Evolutionary conservation across 2,329 filamentous ascomycete genomes (phyloP), one percentile per base, ranked within the genome.

Genomic region (Nothophoma quercina): DNA sequence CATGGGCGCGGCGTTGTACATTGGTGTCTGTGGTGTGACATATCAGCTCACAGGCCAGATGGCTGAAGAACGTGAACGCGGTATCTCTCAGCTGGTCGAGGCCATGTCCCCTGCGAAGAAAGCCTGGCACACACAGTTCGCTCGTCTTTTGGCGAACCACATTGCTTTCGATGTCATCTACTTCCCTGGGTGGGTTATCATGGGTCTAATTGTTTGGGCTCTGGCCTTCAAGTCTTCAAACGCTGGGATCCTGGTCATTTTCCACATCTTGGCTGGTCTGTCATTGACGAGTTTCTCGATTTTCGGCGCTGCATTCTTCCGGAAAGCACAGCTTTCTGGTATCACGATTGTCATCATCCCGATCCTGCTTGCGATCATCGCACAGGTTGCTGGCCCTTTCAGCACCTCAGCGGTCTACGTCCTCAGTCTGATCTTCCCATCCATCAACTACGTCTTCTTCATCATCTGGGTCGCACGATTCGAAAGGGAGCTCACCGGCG

Each of bases 41-140:
- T 97, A 96, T 70, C 92, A 97, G 66, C 79, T 96, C 50, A 90
- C 91, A 0, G 93, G 93, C 7, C 86, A 93, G 64, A 88, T 96
- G 70, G 92, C 93, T 7, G 86, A 87, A 2, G 93, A 97, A 75
- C 82, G 93, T 49, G 93, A 97, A 77, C 80, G 86, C 13, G 93
- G 92, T 51, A 95, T 96, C 83, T 90, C 90, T 4, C 90, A 92
- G 58, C 80, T 97, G 22, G 85, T 97, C 34, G 93, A 97, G 74
- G 88, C 91, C 47, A 96, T 96, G 91, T 93, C 95, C 81, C 88
- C 90, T 0, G 90, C 90, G 48, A 81, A 82, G 47, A 82, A 82
- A 40, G 79, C 84, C 34, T 96, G 91, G 90, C 82, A 91, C 65
- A 86, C 89, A 8, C 90, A 93, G 74, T 84, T 86, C 18, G 88